phyloP scores from a whole-genome alignment of 2,329 filamentous ascomycete genomes.

The Thelonectria rubi region DNA sequence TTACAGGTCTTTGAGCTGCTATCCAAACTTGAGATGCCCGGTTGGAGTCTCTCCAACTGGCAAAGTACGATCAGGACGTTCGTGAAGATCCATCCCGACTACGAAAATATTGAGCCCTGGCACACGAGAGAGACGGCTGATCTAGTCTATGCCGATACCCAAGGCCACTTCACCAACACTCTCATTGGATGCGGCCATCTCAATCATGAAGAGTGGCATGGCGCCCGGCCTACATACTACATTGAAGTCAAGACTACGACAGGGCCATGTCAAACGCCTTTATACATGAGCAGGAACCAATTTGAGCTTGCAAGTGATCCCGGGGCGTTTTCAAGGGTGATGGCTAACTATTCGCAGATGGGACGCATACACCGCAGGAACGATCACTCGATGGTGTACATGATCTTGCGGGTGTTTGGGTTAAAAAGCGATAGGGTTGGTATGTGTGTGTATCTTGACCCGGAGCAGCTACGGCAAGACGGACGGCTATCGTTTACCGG shows the following conservation, averaged over 20 bases:
- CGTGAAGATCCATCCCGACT: slow-evolving; percentile 23
- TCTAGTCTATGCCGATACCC: slow-evolving; percentile 23
- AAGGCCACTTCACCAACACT: slow-evolving; percentile 22
- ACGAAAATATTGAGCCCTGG: slow-evolving; percentile 17
- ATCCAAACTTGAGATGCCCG: slow-evolving; percentile 22
- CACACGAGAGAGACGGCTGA: slow-evolving; percentile 25
- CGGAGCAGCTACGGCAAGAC: slow-evolving; percentile 29
- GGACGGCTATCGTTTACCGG: slow-evolving; percentile 30
- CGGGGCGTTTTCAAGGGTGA: background rate
- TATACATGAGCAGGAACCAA: slow-evolving; percentile 57
- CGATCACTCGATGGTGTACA: slow-evolving; percentile 24
- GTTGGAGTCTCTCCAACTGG: slow-evolving; percentile 27
- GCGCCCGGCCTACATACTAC: slow-evolving; percentile 49
- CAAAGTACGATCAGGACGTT: slow-evolving; percentile 28
- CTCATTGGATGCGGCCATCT: slow-evolving; percentile 29
- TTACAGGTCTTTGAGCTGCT: slow-evolving; percentile 33
- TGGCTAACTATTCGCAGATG: slow-evolving; percentile 25
- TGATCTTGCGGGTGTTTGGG: slow-evolving; percentile 33
- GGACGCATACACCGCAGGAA: slow-evolving; percentile 22
- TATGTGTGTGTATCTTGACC: slow-evolving; percentile 30
- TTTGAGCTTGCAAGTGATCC: slow-evolving; percentile 49
- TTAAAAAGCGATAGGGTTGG: slow-evolving; percentile 23
- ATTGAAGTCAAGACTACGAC: slow-evolving; percentile 63
- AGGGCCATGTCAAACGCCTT: slow-evolving; percentile 47
- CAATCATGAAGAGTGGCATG: slow-evolving; percentile 27